These are phyloP conservation scores for Buddleja alternifolia DNA, from an alignment of 257 asterid species.

Conservation along the genomic window DNA sequence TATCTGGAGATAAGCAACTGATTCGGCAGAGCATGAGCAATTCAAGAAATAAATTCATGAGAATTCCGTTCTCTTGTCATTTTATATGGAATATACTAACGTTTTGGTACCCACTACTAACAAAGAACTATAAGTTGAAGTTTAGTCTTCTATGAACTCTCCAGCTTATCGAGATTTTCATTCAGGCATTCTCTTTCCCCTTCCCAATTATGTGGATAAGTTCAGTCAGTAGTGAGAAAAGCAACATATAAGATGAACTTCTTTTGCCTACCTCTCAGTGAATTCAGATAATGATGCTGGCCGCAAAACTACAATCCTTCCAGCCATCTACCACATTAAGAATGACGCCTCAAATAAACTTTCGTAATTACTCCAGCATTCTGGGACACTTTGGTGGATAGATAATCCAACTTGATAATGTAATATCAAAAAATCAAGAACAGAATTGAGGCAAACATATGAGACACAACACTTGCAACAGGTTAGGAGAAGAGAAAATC, in stretches of 20 bases:
- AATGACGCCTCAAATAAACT: not conserved
- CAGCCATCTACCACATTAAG: constrained; percentile 73
- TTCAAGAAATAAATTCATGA: constrained; percentile 4
- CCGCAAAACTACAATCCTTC: constrained; percentile 74
- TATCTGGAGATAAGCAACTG: not conserved
- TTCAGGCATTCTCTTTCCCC: constrained; percentile 20
- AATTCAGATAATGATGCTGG: constrained; percentile 78
- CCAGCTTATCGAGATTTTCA: constrained; percentile 17
- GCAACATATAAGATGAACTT: constrained; percentile 19
- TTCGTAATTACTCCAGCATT: constrained; percentile 15
- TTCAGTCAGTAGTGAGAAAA: constrained; percentile 28
- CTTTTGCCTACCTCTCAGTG: constrained; percentile 57
- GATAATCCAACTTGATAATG: constrained; percentile 13
- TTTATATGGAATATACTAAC: too few relatives aligned
- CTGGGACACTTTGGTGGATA: not conserved
- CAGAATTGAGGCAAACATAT: constrained; percentile 6
- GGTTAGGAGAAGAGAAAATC: not conserved
- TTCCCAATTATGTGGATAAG: constrained; percentile 18
- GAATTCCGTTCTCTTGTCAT: not conserved
- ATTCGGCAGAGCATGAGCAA: constrained; percentile 17
- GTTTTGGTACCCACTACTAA: too few relatives aligned
- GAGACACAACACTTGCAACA: not conserved
- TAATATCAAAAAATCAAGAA: not conserved
- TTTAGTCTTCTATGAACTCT: constrained; percentile 20
- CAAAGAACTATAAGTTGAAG: constrained; percentile 6